Base-by-base conservation (phyloP, 73 alveolate genomes). In the Strombidium stylifer region DNA sequence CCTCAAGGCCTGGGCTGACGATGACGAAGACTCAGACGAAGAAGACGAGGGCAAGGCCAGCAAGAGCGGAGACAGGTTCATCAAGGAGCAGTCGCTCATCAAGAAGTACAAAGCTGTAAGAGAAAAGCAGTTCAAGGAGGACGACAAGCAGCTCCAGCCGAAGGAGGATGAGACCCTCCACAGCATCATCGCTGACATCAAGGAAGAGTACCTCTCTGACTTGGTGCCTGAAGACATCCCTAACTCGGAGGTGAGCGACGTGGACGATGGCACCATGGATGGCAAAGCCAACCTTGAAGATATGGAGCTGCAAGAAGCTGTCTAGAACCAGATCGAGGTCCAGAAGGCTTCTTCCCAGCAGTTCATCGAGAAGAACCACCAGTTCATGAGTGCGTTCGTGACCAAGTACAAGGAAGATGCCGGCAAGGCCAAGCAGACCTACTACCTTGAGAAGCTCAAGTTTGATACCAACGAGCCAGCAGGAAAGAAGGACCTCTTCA, bases 381-480 rank as follows among this genome's bases (percentile, higher is more conserved):
- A 45, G 45, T 64, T 64, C 32, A 64, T 64, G 64, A 30, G n/a
- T 3, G 78, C 41, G 3, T 64, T 64, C 46, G 35, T 64, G 42
- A 7, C 11, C 18, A 19, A 28, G 5, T 64, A 44, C 47, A 3
- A 25, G 3, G 16, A 42, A 3, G 57, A 83, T 54, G 69, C 87
- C 30, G 60, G 46, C 0, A 60, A 53, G 16, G 97, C 97, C 20
- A 90, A 90, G 65, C 92, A 69, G 16, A 78, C 47, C 66, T 94
- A 83, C 71, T 94, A 94, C 54, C 74, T 62, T 44, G 91, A 82
- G 42, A 85, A 88, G 59, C 84, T 87, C 30, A 76, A 81, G 62
- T 67, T 91, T 49, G 96, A 94, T 72, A 76, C 77, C 7, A 64
- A 61, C 14, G 75, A 78, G 16, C 82, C 57, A n/a, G 82, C 72